These are phyloP conservation scores for Phytophthora citricola DNA, from an alignment of 352 stramenopile genomes.

Conservation along the genomic window DNA sequence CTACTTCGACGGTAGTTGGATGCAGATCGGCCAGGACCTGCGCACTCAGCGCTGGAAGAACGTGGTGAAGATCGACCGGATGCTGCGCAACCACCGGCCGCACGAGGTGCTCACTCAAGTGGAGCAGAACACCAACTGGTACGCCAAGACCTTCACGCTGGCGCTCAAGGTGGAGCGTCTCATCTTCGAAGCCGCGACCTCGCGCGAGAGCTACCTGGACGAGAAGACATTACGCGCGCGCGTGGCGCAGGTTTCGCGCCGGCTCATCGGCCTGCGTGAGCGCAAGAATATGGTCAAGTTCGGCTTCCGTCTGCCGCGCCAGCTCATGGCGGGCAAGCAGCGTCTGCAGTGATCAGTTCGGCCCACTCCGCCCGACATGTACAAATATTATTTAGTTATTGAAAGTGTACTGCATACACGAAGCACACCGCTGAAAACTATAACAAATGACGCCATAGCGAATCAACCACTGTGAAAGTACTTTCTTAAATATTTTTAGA, in stretches of 20 bases:
- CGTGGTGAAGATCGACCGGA: conserved; percentile 66
- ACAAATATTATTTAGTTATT: conserved; percentile 33
- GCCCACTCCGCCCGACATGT: conserved; percentile 1
- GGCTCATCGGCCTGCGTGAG: conserved; percentile 64
- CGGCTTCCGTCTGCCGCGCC: conserved; percentile 12
- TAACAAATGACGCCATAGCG: conserved; percentile 1
- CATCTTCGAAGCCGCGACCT: conserved; percentile 63
- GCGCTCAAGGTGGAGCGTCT: conserved; percentile 75
- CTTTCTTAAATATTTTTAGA: too few relatives aligned
- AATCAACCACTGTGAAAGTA: too few relatives aligned
- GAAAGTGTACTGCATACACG: conserved; percentile 15
- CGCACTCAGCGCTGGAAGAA: conserved; percentile 53
- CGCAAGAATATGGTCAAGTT: conserved; percentile 59
- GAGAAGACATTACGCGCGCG: conserved; percentile 60
- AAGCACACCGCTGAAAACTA: conserved; percentile 5
- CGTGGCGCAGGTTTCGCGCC: conserved; percentile 60
- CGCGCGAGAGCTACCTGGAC: conserved; percentile 69
- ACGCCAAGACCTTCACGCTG: conserved; percentile 69
- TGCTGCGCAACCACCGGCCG: conserved; percentile 63
- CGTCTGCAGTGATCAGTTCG: conserved; percentile 7
- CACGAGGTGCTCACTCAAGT: conserved; percentile 73
- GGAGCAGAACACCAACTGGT: conserved; percentile 71
- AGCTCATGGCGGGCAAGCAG: conserved; percentile 1
- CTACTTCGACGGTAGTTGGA: conserved; percentile 31
- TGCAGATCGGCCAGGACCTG: conserved; percentile 36